A percentile compares a stretch with the other conserved stretches of the same genome.
phyloP scores from a whole-genome alignment of 2,329 filamentous ascomycete species.

The Cryphonectria japonica region DNA sequence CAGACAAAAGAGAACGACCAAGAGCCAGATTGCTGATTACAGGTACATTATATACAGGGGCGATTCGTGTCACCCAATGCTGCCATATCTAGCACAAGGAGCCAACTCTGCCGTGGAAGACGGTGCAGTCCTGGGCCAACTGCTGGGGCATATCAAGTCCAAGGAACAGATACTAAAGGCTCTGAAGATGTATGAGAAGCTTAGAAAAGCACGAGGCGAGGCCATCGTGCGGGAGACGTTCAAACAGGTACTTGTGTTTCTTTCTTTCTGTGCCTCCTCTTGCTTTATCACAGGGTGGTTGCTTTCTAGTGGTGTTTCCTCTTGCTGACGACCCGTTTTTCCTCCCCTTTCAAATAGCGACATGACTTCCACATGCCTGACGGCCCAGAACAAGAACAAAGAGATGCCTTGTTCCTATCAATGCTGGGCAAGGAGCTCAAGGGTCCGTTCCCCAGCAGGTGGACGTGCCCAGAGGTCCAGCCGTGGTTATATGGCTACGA shows the following conservation, averaged over 20 bases:
- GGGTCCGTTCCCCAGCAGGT: constrained; percentile 62
- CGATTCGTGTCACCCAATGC: constrained; percentile 67
- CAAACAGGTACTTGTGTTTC: constrained; percentile 35
- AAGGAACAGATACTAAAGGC: constrained; percentile 52
- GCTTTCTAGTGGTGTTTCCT: background rate
- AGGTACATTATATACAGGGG: constrained; percentile 43
- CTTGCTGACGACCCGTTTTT: background rate
- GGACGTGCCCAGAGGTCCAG: constrained; percentile 66
- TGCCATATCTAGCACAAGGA: constrained; percentile 67
- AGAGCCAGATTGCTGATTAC: background rate
- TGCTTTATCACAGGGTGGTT: background rate
- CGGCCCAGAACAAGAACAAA: constrained; percentile 59
- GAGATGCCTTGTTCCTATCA: constrained; percentile 61
- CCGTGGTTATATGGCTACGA: constrained; percentile 69
- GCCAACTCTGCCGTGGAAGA: constrained; percentile 71
- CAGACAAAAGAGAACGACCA: background rate
- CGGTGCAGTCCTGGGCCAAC: constrained; percentile 64
- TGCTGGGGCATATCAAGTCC: constrained; percentile 55
- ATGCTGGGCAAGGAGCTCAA: constrained; percentile 54
- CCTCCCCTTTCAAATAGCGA: constrained; percentile 41
- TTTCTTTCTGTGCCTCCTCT: background rate
- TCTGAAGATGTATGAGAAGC: constrained; percentile 47
- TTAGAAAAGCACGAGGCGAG: constrained; percentile 53
- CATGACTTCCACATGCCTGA: constrained; percentile 57
- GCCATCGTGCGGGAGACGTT: constrained; percentile 66